phyloP scores from a whole-genome alignment of 2,329 filamentous ascomycete genomes.

The Trichoderma cornu-damae region DNA sequence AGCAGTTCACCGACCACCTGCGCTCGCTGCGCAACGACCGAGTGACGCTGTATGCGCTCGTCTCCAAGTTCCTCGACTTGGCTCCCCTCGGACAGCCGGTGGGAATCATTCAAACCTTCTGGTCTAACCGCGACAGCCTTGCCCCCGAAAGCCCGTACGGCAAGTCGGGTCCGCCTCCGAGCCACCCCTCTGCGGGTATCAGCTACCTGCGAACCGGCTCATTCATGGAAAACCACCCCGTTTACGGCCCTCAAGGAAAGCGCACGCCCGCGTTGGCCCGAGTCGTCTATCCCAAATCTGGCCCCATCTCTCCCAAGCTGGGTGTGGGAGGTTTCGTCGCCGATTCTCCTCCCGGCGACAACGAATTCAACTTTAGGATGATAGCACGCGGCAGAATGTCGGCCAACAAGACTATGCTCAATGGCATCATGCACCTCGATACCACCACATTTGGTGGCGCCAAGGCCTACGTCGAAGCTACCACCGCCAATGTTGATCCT shows the following conservation, averaged over 20 bases:
- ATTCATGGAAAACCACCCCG: constrained; percentile 54
- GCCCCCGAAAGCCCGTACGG: constrained; percentile 43
- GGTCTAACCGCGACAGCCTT: constrained; percentile 25
- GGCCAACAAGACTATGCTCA: constrained; percentile 27
- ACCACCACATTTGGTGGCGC: constrained; percentile 46
- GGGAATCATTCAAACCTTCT: constrained; percentile 27
- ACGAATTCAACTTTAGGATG: constrained; percentile 36
- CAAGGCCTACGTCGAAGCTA: constrained; percentile 49
- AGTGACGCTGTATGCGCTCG: constrained; percentile 46
- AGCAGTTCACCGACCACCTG: constrained; percentile 48
- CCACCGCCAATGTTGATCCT: constrained; percentile 43
- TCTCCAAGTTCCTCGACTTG: constrained; percentile 59
- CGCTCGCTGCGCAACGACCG: constrained; percentile 50
- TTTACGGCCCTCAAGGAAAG: constrained; percentile 54
- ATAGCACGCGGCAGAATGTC: constrained; percentile 20
- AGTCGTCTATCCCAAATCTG: constrained; percentile 43
- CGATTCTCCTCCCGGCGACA: constrained; percentile 39
- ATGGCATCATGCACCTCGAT: constrained; percentile 41
- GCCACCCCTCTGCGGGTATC: constrained; percentile 58
- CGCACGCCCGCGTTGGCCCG: constrained; percentile 48
- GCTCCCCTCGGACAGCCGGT: constrained; percentile 43
- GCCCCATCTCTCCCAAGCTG: constrained; percentile 37
- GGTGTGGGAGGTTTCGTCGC: constrained; percentile 53
- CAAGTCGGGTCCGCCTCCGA: constrained; percentile 51
- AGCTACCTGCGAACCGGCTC: constrained; percentile 55